phyloP scores from a whole-genome alignment of 2,329 filamentous ascomycete species.

The Penicillium verrucosum region DNA sequence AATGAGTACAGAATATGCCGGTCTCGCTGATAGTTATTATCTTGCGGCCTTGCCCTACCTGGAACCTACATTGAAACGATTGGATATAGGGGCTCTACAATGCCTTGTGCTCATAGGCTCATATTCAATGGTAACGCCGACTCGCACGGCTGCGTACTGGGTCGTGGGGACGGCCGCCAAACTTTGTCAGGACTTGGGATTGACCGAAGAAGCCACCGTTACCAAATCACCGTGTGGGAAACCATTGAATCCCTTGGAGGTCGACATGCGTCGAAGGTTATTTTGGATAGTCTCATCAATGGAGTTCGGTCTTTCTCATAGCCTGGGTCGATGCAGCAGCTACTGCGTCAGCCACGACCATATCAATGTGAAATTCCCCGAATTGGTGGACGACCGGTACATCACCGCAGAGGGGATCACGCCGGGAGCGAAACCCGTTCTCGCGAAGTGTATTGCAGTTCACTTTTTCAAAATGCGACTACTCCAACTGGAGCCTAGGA shows the following conservation, averaged over 20 bases:
- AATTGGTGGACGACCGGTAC: constrained; percentile 74
- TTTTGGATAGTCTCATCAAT: constrained; percentile 86
- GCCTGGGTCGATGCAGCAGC: constrained; percentile 79
- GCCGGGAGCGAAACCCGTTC: constrained; percentile 64
- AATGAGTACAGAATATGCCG: constrained; percentile 83
- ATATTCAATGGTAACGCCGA: constrained; percentile 90
- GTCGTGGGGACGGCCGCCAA: constrained; percentile 83
- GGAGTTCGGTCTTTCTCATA: constrained; percentile 84
- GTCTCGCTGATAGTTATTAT: constrained; percentile 91
- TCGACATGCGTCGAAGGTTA: constrained; percentile 85
- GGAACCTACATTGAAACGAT: constrained; percentile 77
- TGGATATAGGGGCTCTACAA: constrained; percentile 85
- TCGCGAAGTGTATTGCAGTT: constrained; percentile 84
- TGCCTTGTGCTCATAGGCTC: constrained; percentile 83
- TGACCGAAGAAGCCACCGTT: constrained; percentile 87
- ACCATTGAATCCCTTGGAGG: constrained; percentile 65
- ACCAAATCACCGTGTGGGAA: constrained; percentile 58
- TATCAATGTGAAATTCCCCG: constrained; percentile 82
- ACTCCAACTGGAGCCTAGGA: constrained; percentile 80
- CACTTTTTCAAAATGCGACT: constrained; percentile 92
- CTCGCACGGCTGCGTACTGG: constrained; percentile 88
- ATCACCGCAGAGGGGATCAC: constrained; percentile 76
- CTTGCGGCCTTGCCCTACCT: constrained; percentile 81
- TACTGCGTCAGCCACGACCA: constrained; percentile 79
- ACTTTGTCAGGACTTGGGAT: constrained; percentile 81